Evolutionary conservation across 1,284 basidiomycete species (phyloP).

Genomic region (Pisolithus thermaeus): DNA sequence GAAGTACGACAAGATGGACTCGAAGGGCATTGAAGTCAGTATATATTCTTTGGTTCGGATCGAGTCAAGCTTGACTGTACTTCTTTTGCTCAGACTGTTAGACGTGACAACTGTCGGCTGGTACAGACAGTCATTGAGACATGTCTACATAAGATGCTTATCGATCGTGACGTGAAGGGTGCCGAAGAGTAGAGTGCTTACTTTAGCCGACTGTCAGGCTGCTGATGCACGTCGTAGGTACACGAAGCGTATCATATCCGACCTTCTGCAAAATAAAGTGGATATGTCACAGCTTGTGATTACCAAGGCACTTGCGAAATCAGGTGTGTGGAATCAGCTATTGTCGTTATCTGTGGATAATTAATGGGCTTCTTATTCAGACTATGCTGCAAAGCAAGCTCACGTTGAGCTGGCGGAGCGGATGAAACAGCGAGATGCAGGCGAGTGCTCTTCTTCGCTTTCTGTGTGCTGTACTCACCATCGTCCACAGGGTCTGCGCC

Average conservation of each 20-base stretch:
- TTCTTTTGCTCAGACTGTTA: conserved; percentile 71
- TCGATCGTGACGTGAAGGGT: conserved; percentile 86
- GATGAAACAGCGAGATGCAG: conserved; percentile 93
- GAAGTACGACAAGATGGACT: conserved; percentile 97
- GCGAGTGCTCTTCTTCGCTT: conserved; percentile 30
- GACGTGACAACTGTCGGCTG: conserved; percentile 92
- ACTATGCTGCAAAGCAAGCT: conserved; percentile 88
- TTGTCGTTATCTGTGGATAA: background rate
- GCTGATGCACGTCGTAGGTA: conserved; percentile 53
- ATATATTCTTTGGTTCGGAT: background rate
- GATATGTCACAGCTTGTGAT: conserved; percentile 98
- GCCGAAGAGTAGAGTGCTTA: conserved; percentile 68
- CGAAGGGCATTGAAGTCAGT: conserved; percentile 93
- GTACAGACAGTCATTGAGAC: conserved; percentile 96
- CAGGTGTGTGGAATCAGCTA: conserved; percentile 41
- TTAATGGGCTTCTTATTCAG: conserved; percentile 31
- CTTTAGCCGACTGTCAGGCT: conserved; percentile 2
- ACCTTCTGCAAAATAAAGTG: conserved; percentile 90
- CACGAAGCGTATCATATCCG: conserved; percentile 87
- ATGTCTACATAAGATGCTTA: conserved; percentile 93
- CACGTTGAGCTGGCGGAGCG: conserved; percentile 92
- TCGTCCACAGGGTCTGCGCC: conserved; percentile 73
- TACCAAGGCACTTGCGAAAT: conserved; percentile 90
- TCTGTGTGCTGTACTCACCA: background rate
- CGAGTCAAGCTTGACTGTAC: background rate